Percentiles rank a stretch among this genome's conserved stretches.
Conservation (phyloP, 2,329 filamentous ascomycete genomes). For the Pestalotiopsis sp. region DNA sequence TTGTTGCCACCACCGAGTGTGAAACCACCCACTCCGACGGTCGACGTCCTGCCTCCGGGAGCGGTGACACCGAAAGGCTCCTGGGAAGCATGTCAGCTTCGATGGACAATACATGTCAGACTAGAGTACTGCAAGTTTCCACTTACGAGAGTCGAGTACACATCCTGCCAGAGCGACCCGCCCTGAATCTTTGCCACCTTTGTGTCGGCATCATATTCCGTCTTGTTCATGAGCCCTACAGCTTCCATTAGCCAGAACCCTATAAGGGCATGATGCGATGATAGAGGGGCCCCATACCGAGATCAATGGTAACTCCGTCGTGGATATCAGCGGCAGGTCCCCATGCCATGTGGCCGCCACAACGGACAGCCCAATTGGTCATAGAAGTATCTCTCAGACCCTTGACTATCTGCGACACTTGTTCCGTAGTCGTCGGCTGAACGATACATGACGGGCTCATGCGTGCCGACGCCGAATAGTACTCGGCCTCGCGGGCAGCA, state of each 20-base stretch:
- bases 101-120: not conserved
- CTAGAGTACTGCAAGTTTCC: rapidly evolving
- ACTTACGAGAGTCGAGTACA: not conserved
- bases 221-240: slow-evolving; percentile 27
- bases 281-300: not conserved
- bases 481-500: not conserved
- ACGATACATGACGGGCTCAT: slow-evolving; percentile 10
- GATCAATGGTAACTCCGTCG: slow-evolving; percentile 17
- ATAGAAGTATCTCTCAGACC: slow-evolving; percentile 15
- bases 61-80: slow-evolving; percentile 18
- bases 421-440: slow-evolving; percentile 6
- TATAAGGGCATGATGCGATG: not conserved
- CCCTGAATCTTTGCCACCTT: slow-evolving; percentile 26
- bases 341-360: slow-evolving; percentile 15
- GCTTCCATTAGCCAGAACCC: not conserved
- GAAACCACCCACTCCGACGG: slow-evolving; percentile 28
- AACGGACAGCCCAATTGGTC: slow-evolving; percentile 14
- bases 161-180: not conserved
- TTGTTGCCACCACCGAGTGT: slow-evolving; percentile 25
- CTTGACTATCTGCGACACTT: slow-evolving; percentile 10
- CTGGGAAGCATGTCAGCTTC: not conserved
- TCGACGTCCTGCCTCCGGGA: slow-evolving; percentile 23
- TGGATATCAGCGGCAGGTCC: slow-evolving; percentile 9
- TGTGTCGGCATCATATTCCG: slow-evolving; percentile 27
- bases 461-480: slow-evolving; percentile 6